These are phyloP conservation scores for Saccharomyces hybrid DNA, from an alignment of 1,139 yeast genomes.

Conservation along the genomic window DNA sequence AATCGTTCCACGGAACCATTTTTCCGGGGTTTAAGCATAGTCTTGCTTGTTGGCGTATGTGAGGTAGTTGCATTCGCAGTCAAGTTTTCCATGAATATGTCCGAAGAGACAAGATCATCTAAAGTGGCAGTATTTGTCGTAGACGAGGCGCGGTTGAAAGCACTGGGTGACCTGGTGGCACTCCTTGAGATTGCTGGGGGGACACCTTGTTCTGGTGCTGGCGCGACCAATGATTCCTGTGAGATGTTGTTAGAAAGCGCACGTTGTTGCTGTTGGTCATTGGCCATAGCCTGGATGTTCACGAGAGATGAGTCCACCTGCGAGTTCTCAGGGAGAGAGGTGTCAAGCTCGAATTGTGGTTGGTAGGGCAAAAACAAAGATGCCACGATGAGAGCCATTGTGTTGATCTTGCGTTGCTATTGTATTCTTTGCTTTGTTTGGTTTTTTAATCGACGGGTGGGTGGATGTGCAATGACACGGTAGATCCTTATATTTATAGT, in stretches of 20 bases:
- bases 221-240: conserved; percentile 11
- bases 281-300: conserved; percentile 9
- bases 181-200: conserved; percentile 4
- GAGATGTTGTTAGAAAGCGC: conserved; percentile 6
- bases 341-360: conserved; percentile 31
- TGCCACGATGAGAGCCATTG: conserved; percentile 31
- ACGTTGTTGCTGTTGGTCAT: conserved; percentile 12
- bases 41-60: conserved; percentile 8
- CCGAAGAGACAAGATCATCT: conserved; percentile 21
- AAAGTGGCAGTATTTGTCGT: conserved; percentile 4
- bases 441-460: not conserved
- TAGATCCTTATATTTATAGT: not conserved
- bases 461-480: not conserved
- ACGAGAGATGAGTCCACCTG: conserved; percentile 24
- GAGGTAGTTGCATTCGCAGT: conserved; percentile 27
- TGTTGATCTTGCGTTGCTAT: not conserved
- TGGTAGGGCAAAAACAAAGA: conserved; percentile 31
- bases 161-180: conserved; percentile 1
- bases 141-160: conserved; percentile 7
- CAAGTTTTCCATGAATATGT: conserved; percentile 29
- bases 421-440: conserved; percentile 2
- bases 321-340: conserved; percentile 18
- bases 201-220: conserved; percentile 6
- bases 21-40: not conserved
- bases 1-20: conserved; percentile 26